Evolutionary conservation across 345 rosid genomes (phyloP), one percentile per base, ranked within the genome.

Genomic region (Acer campestre): DNA sequence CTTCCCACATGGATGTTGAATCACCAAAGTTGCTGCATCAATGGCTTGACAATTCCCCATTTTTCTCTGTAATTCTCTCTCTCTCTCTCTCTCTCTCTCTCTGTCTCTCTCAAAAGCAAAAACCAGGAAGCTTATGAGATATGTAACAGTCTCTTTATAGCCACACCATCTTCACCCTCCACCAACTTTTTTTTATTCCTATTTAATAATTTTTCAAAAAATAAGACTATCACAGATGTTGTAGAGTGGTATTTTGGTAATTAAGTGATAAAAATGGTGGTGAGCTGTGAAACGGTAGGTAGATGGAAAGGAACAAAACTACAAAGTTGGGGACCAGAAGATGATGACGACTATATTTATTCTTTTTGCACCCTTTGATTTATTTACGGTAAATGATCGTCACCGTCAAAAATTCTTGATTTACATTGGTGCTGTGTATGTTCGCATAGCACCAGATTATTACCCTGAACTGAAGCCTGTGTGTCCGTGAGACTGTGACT

Each of bases 31-130:
- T 14, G 94, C 92, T 40, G 99, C 85, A 76, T 95, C 99, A 23
- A 88, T 75, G 14, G 98, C 97, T 80, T 95, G 99, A 73, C 99
- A 95, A 46, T 95, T 95, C 46, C 99, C 99, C 99, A 95, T 95
- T 70, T 58, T 65, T 25, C 49, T 58, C 61, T 7, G n/a, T 1
- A 12, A 13, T 14, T 71, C 10, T 48, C 35, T 40, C 10, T 61
- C 68, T 35, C 10, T 61, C 68, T 35, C 10, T 27, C 44, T 20
- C 18, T 31, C 9, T 27, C 44, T 20, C 59, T 71, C 20, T 48
- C 31, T 38, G 7, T 66, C 68, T 35, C 10, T 27, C 44, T 20
- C 23, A 58, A 9, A 42, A 7, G 29, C 51, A 16, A 29, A 16
- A 38, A 29, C 66, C 27, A 22, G 64, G 13, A 67, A 65, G 77